Evolutionary conservation across 2,329 filamentous ascomycete species (phyloP), one percentile per base, ranked within the genome.

Genomic region (Epichloe brachyelytri): DNA sequence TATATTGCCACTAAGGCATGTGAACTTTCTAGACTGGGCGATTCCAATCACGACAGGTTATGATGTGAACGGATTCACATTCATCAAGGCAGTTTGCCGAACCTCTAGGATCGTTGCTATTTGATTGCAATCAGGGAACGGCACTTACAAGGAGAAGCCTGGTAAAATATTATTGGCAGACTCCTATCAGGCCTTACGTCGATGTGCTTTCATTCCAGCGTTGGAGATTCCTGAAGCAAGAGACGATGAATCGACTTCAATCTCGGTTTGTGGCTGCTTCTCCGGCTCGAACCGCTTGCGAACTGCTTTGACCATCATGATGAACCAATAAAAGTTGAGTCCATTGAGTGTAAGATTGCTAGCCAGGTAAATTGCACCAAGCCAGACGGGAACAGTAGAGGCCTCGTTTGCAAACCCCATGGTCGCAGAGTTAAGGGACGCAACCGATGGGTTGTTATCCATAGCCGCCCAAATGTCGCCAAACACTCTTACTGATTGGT

Each of bases 261-360:
- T 57, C 49, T 63, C 59, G 6, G 62, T 65, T 48, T 50, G 56
- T 50, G 57, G 60, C 37, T 64, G 61, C 38, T 68, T 62, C 26
- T 54, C 54, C 11, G 83, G 67, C 54, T 80, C 76, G 62, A 93
- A 93, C 26, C 87, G 76, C 71, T 86, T 89, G 53, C 82, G 75
- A 12, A 93, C 80, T 8, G 87, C 86, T 53, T 80, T 75, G 55
- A 94, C 82, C 88, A 94, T 94, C 76, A 88, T 88, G 61, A 80
- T 74, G 64, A 91, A 93, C 88, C 88, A 94, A 68, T 83, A 86
- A 61, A 86, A 82, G 68, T 94, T 94, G 49, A 94, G 71, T 12
- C 77, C 74, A 62, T 89, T 91, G 26, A 94, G 75, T 0, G 78
- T 77, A 19, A 87, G 50, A 64, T 93, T 93, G 61, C 79, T 82